phyloP scores from a whole-genome alignment of 495 filamentous ascomycete genomes.

The Penicillium daleae region DNA sequence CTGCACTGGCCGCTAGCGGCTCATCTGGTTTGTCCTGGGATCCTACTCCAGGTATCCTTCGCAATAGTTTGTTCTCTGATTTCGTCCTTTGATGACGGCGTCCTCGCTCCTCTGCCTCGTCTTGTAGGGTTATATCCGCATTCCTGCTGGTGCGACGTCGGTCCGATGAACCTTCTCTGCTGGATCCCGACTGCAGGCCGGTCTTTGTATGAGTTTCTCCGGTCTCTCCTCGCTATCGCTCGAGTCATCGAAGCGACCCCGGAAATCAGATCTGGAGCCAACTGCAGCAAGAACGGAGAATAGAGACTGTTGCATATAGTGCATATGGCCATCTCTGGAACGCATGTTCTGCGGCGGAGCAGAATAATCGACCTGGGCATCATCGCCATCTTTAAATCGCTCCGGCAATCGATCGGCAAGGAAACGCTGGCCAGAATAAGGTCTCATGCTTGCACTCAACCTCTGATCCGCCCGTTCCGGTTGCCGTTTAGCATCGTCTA shows the following conservation, averaged over 20 bases:
- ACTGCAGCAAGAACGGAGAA: conserved; percentile 95
- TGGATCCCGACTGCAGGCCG: conserved; percentile 18
- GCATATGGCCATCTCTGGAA: conserved; percentile 47
- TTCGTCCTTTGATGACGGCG: conserved; percentile 58
- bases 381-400: conserved; percentile 71
- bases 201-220: conserved; percentile 23
- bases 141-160: not conserved
- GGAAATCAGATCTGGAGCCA: conserved; percentile 77
- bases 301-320: conserved; percentile 90
- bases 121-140: conserved; percentile 7
- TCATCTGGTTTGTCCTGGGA: conserved; percentile 38
- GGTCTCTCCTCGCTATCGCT: conserved; percentile 77
- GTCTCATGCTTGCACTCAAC: conserved; percentile 41
- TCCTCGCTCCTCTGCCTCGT: conserved; percentile 33
- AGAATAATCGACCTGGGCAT: conserved; percentile 74
- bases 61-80: conserved; percentile 64
- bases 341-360: conserved; percentile 51
- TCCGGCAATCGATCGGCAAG: conserved; percentile 77
- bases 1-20: conserved; percentile 22
- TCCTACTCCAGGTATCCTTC: conserved; percentile 59
- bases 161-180: conserved; percentile 12
- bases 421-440: conserved; percentile 47
- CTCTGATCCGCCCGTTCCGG: conserved; percentile 34
- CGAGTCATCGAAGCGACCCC: conserved; percentile 77
- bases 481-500: conserved; percentile 34